Evolutionary conservation across 225 moss, liverwort and hornwort genomes (phyloP), one percentile per base, ranked within the genome.

Genomic region (Antitrichia curtipendula): DNA sequence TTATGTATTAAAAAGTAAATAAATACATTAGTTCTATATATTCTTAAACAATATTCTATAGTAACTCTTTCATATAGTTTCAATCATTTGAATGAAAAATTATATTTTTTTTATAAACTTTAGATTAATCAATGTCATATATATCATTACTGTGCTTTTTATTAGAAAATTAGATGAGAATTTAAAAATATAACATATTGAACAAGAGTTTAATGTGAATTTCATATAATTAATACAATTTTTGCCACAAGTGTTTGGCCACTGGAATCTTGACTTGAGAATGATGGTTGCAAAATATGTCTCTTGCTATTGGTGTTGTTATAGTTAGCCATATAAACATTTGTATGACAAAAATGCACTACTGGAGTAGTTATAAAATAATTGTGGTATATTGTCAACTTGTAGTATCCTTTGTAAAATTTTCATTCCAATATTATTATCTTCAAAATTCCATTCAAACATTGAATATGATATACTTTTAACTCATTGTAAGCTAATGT

Each of bases 61-160:
- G 1, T 24, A 9, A 23, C 5, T 50, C 2, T 76, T 36, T 53
- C 6, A 2, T 2, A 4, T 6, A 54, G 15, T 54, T 77, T 53
- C 16, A 16, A n/a, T 54, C 5, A 25, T n/a, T 25, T 16, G 6
- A n/a, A 54, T 15, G 10, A 24, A 24, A 75, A 25, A 10, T 9
- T 6, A 9, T 3, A 76, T n/a, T 21, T 0, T 22, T 25, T 16
- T 5, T 10, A 16, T 54, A 15, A n/a, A 16, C 1, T 54, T 54
- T 25, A 15, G n/a, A 77, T 16, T 56, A 16, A n/a, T 0, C 2
- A 36, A 9, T 36, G 21, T 34, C 4, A 47, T 52, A 3, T 36
- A 10, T 17, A 56, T n/a, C 9, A 77, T n/a, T 25, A 25, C 3
- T 16, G 4, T 10, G 2, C 0, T 16, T 38, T 34, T 56, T 56